phyloP scores from a whole-genome alignment of 2,329 filamentous ascomycete species.

The Trichoderma arundinaceum region DNA sequence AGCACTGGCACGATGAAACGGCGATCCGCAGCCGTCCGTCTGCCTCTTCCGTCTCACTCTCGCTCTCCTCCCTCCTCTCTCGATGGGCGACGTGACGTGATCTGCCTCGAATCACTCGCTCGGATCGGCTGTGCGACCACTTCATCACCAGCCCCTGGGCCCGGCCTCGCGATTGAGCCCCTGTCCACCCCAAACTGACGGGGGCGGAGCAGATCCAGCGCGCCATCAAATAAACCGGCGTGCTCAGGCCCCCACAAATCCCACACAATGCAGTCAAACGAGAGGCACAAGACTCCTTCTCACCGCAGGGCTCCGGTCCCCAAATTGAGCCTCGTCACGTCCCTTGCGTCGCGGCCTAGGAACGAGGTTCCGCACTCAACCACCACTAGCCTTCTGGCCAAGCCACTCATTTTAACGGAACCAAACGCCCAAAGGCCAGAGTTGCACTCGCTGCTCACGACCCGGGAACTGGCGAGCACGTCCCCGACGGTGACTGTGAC shows the following conservation, averaged over 20 bases:
- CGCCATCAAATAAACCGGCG: constrained; percentile 28
- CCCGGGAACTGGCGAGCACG: constrained; percentile 23
- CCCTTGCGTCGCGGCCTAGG: constrained; percentile 32
- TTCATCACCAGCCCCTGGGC: neutral
- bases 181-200: constrained; percentile 23
- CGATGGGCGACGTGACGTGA: neutral
- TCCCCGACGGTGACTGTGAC: constrained; percentile 22
- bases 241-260: constrained; percentile 24
- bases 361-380: constrained; percentile 29
- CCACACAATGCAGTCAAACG: constrained; percentile 23
- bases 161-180: constrained; percentile 16
- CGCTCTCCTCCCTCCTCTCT: neutral
- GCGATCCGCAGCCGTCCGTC: neutral
- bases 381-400: constrained; percentile 30
- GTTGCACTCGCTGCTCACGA: constrained; percentile 23
- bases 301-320: constrained; percentile 21
- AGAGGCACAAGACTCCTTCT: constrained; percentile 22
- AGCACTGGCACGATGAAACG: constrained; percentile 1
- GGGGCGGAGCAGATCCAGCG: constrained; percentile 30
- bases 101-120: neutral
- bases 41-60: neutral
- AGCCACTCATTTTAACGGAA: constrained; percentile 32
- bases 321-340: constrained; percentile 31
- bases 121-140: constrained; percentile 3
- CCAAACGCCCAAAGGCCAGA: constrained; percentile 26